Evolutionary conservation across 345 rosid genomes (phyloP).

Genomic region (Eucalyptus marginata): DNA sequence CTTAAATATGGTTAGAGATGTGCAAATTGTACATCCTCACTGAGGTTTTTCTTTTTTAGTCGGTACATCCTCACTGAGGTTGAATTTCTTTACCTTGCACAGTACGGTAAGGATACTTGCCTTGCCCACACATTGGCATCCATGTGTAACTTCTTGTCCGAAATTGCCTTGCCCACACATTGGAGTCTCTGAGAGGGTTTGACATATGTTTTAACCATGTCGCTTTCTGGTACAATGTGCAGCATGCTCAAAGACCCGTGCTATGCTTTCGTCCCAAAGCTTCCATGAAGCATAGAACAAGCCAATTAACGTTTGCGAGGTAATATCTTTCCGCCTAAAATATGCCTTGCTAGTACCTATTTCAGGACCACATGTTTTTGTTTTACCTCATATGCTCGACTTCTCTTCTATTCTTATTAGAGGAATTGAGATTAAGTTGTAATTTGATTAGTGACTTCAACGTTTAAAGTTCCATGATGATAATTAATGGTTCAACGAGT

Average conservation of each 20-base stretch:
- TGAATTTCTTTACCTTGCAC: slow-evolving; percentile 12
- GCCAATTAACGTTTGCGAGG: slow-evolving; percentile 84
- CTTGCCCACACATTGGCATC: slow-evolving; percentile 90
- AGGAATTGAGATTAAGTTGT: slow-evolving; percentile 77
- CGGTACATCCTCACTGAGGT: background rate
- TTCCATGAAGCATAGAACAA: slow-evolving; percentile 64
- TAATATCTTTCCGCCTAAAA: slow-evolving; percentile 3
- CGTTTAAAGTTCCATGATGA: slow-evolving; percentile 51
- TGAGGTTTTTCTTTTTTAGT: too few relatives aligned
- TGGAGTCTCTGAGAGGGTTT: background rate
- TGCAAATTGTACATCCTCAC: background rate
- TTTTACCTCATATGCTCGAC: background rate
- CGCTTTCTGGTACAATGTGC: slow-evolving; percentile 4
- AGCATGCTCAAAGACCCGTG: slow-evolving; percentile 89
- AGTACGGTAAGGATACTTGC: slow-evolving; percentile 82
- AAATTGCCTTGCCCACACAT: slow-evolving; percentile 3
- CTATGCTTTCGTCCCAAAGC: slow-evolving; percentile 88
- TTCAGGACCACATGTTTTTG: background rate
- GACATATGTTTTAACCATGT: background rate
- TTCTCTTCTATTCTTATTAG: background rate
- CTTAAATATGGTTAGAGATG: background rate
- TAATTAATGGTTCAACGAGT: slow-evolving; percentile 55
- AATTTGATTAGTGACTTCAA: slow-evolving; percentile 58
- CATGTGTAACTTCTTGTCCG: slow-evolving; percentile 70
- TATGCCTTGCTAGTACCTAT: background rate